Conservation (phyloP, 352 stramenopile species). For the Globisporangium parvum region DNA sequence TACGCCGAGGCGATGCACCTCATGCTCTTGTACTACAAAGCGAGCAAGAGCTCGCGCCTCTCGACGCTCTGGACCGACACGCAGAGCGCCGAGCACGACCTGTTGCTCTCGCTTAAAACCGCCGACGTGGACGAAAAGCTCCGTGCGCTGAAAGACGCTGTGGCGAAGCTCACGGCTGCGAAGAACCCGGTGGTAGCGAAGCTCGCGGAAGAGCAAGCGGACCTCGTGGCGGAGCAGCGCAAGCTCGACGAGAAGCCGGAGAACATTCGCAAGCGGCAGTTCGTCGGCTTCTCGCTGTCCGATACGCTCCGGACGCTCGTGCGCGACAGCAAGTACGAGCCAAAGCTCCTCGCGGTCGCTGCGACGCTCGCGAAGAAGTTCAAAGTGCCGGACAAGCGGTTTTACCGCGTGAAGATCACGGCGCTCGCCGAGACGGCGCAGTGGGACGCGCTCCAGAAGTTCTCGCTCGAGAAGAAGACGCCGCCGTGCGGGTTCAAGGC, state of each 20-base stretch:
- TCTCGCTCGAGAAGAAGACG: conserved; percentile 83
- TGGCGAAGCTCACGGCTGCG: conserved; percentile 52
- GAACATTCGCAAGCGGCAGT: conserved; percentile 74
- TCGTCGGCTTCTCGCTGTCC: conserved; percentile 79
- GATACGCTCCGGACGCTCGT: conserved; percentile 83
- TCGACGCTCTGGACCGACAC: conserved; percentile 59
- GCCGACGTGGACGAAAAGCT: conserved; percentile 62
- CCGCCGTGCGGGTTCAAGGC: conserved; percentile 82
- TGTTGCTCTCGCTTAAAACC: conserved; percentile 66
- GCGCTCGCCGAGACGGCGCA: conserved; percentile 78
- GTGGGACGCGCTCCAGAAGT: conserved; percentile 86
- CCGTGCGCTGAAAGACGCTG: conserved; percentile 57
- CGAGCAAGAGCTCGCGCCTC: conserved; percentile 56
- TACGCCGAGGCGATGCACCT: conserved; percentile 71
- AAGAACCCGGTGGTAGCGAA: conserved; percentile 65
- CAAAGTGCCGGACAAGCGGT: conserved; percentile 88
- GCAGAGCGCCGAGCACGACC: conserved; percentile 61
- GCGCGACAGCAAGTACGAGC: conserved; percentile 75
- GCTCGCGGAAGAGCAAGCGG: conserved; percentile 80
- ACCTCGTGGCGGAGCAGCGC: conserved; percentile 81
- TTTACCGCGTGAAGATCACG: conserved; percentile 90
- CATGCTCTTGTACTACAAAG: conserved; percentile 74
- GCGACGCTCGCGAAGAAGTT: conserved; percentile 82
- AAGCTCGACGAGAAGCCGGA: conserved; percentile 79
- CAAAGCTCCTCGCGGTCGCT: conserved; percentile 64